A percentile compares a stretch with the other conserved stretches of the same genome.
Evolutionary conservation across 2,329 filamentous ascomycete species (phyloP).

Genomic region (Talaromyces sp.): DNA sequence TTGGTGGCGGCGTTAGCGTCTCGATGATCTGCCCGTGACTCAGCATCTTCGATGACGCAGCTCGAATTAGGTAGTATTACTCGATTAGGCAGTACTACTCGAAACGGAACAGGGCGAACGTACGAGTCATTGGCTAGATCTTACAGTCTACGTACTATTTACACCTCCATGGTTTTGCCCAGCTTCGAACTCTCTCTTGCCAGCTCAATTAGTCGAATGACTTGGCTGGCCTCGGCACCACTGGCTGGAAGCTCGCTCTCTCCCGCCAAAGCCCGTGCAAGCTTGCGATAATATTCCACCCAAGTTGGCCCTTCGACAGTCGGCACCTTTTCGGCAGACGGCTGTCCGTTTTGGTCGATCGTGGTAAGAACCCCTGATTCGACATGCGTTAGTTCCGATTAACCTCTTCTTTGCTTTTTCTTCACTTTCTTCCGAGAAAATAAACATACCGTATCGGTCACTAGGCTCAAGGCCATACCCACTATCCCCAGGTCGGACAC

Average conservation of each 20-base stretch:
- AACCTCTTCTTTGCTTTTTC: not conserved
- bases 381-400: slow-evolving; percentile 11
- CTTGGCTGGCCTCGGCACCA: slow-evolving; percentile 51
- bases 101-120: not conserved
- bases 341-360: slow-evolving; percentile 49
- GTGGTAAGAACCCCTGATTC: slow-evolving; percentile 50
- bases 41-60: not conserved
- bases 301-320: slow-evolving; percentile 65
- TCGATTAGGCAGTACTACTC: not conserved
- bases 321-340: slow-evolving; percentile 51
- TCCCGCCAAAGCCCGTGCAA: slow-evolving; percentile 54
- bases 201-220: slow-evolving; percentile 57
- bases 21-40: slow-evolving; percentile 2
- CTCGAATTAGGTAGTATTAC: too few relatives aligned
- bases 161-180: slow-evolving; percentile 47
- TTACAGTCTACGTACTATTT: not conserved
- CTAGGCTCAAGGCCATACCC: slow-evolving; percentile 64
- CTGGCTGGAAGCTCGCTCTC: slow-evolving; percentile 54
- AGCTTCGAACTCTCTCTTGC: slow-evolving; percentile 52
- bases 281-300: slow-evolving; percentile 60
- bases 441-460: slow-evolving; percentile 52
- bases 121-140: not conserved
- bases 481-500: slow-evolving; percentile 58
- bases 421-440: not conserved
- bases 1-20: slow-evolving; percentile 10